Conservation (phyloP, 441 rosid genomes). For the Euphorbia corollata region DNA sequence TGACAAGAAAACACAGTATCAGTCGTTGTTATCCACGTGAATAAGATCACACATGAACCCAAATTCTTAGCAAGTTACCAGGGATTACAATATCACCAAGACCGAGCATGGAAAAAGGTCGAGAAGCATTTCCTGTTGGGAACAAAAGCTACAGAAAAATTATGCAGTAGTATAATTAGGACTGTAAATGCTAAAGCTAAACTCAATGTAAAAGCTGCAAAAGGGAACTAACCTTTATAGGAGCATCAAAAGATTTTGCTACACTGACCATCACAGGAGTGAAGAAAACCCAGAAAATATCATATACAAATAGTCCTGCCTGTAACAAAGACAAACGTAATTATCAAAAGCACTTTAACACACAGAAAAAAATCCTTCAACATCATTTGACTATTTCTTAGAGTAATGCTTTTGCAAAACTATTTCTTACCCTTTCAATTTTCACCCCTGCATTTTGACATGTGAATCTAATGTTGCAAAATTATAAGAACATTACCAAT, state of each 20-base stretch:
- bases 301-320: slow-evolving; percentile 95
- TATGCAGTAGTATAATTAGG: not conserved
- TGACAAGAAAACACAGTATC: slow-evolving; percentile 14
- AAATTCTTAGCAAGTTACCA: slow-evolving; percentile 33
- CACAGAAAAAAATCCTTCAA: not conserved
- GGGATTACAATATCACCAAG: slow-evolving; percentile 99
- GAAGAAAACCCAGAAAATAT: slow-evolving; percentile 97
- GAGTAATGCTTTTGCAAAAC: not conserved
- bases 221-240: slow-evolving; percentile 68
- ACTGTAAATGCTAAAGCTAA: slow-evolving; percentile 5
- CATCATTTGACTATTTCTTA: not conserved
- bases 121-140: slow-evolving; percentile 64
- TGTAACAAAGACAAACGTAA: slow-evolving; percentile 24
- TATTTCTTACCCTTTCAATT: not conserved
- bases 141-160: slow-evolving; percentile 64
- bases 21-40: not conserved
- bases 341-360: not conserved
- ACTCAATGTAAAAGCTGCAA: not conserved
- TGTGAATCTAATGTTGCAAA: not conserved
- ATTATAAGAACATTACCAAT: not conserved
- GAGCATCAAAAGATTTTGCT: slow-evolving; percentile 97
- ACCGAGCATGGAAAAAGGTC: slow-evolving; percentile 95
- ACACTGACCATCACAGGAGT: slow-evolving; percentile 98
- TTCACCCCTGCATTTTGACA: not conserved
- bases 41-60: not conserved